These are phyloP conservation scores for Pyricularia pennisetigena DNA, from an alignment of 2,329 filamentous ascomycete species.

Conservation along the genomic window DNA sequence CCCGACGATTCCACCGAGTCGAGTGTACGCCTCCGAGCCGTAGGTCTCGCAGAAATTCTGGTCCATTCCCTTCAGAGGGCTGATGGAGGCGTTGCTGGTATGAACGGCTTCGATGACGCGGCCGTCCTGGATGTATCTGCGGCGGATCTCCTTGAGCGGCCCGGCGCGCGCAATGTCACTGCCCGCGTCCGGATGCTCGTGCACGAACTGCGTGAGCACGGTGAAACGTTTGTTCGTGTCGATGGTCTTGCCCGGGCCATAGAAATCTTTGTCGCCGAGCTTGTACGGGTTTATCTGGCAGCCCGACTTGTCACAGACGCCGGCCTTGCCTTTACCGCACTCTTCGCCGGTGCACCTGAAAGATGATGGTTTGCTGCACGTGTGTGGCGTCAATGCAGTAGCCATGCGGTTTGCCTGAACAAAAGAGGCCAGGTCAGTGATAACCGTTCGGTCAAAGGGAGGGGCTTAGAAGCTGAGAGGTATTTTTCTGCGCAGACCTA, in stretches of 20 bases:
- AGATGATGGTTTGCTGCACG: constrained; percentile 26
- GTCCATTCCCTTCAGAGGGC: constrained; percentile 10
- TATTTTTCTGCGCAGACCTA: neutral
- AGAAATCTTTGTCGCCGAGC: constrained; percentile 15
- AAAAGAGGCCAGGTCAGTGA: neutral
- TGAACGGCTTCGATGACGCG: constrained; percentile 26
- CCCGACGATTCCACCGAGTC: constrained; percentile 16
- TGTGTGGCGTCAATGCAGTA: constrained; percentile 28
- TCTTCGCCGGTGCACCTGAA: constrained; percentile 23
- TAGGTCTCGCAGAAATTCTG: constrained; percentile 12
- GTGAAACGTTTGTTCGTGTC: constrained; percentile 19
- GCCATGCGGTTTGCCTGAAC: constrained; percentile 23
- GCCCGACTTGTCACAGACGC: constrained; percentile 21
- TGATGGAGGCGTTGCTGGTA: constrained; percentile 7
- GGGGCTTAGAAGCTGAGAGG: neutral
- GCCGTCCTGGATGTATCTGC: constrained; percentile 37
- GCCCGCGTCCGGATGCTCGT: constrained; percentile 13
- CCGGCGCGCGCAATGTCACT: constrained; percentile 10
- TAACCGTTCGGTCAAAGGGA: neutral
- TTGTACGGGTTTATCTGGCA: constrained; percentile 24
- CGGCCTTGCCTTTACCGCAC: constrained; percentile 10
- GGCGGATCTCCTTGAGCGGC: constrained; percentile 31
- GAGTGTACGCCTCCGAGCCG: constrained; percentile 14
- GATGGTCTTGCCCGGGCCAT: constrained; percentile 13
- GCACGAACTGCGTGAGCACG: constrained; percentile 38